These are phyloP conservation scores for Biscogniauxia sp. DNA, from an alignment of 2,329 filamentous ascomycete species.

Conservation along the genomic window DNA sequence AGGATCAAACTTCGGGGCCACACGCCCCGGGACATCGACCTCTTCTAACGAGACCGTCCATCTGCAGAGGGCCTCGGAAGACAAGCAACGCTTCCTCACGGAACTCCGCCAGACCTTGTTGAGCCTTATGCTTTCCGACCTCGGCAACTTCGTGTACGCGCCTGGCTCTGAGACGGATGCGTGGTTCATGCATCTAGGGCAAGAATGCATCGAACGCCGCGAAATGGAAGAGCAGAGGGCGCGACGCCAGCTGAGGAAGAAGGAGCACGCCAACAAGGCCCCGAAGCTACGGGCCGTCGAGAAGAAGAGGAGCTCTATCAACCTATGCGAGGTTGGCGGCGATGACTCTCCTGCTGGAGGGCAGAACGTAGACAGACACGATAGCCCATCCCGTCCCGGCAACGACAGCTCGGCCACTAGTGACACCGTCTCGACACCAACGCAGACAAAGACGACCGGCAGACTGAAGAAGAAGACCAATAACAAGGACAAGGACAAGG, in stretches of 20 bases:
- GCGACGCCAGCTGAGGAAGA: conserved; percentile 38
- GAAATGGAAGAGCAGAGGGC: conserved; percentile 52
- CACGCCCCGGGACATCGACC: conserved; percentile 62
- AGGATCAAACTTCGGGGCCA: conserved; percentile 46
- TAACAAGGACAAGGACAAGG: conserved; percentile 7
- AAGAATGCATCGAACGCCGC: conserved; percentile 63
- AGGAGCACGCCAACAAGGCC: conserved; percentile 43
- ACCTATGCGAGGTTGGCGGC: conserved; percentile 48
- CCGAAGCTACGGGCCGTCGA: conserved; percentile 53
- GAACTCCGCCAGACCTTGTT: conserved; percentile 78
- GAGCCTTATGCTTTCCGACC: conserved; percentile 82
- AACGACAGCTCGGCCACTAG: conserved; percentile 42
- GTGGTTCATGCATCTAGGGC: conserved; percentile 73
- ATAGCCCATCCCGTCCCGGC: conserved; percentile 37
- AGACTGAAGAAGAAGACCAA: background rate
- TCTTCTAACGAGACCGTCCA: conserved; percentile 68
- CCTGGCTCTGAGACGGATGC: conserved; percentile 88
- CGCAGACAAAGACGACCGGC: conserved; percentile 13
- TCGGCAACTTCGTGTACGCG: conserved; percentile 83
- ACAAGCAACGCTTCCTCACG: conserved; percentile 75
- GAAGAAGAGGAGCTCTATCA: conserved; percentile 68
- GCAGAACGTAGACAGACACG: conserved; percentile 38
- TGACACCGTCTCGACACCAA: conserved; percentile 37
- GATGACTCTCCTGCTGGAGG: conserved; percentile 34
- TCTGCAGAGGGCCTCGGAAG: conserved; percentile 59